Conservation (phyloP, 1,284 basidiomycete genomes). For the Jaminaea rosea region DNA sequence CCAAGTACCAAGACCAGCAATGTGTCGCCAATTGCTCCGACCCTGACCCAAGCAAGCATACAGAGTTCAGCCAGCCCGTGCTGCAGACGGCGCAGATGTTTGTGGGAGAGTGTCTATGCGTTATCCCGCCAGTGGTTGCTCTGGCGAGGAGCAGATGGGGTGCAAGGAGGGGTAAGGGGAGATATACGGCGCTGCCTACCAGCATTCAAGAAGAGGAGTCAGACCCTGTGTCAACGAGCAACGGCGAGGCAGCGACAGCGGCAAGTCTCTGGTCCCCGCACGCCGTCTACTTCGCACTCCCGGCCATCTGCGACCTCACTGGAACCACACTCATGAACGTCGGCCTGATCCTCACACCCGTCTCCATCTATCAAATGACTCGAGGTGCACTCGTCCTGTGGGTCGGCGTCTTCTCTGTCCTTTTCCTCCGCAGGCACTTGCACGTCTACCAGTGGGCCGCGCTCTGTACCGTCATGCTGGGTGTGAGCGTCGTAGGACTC, state of each 20-base stretch:
- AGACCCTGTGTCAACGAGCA: background rate
- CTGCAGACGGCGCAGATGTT: constrained; percentile 48
- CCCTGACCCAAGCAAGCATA: constrained; percentile 19
- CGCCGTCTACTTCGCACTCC: constrained; percentile 69
- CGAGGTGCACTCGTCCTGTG: constrained; percentile 93
- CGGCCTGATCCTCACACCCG: constrained; percentile 86
- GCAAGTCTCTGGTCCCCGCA: background rate
- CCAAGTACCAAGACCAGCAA: constrained; percentile 49
- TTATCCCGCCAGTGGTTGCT: constrained; percentile 26
- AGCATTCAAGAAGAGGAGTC: too few relatives aligned
- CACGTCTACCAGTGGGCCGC: constrained; percentile 58
- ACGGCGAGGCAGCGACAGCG: background rate
- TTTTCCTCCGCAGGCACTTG: constrained; percentile 63
- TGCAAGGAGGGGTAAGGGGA: constrained; percentile 14
- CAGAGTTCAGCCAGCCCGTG: constrained; percentile 41
- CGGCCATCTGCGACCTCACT: constrained; percentile 77
- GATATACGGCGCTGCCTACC: too few relatives aligned
- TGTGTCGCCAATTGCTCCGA: constrained; percentile 47
- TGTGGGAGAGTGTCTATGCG: constrained; percentile 47
- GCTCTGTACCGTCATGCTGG: constrained; percentile 77
- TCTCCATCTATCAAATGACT: constrained; percentile 94
- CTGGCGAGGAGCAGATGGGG: too few relatives aligned
- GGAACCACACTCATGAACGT: constrained; percentile 91
- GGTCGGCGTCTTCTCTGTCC: constrained; percentile 82
- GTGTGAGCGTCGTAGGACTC: constrained; percentile 82